A percentile compares a stretch with the other conserved stretches of the same genome.
Conservation (phyloP, 2,329 filamentous ascomycete genomes). For the Colletotrichum tropicicola region DNA sequence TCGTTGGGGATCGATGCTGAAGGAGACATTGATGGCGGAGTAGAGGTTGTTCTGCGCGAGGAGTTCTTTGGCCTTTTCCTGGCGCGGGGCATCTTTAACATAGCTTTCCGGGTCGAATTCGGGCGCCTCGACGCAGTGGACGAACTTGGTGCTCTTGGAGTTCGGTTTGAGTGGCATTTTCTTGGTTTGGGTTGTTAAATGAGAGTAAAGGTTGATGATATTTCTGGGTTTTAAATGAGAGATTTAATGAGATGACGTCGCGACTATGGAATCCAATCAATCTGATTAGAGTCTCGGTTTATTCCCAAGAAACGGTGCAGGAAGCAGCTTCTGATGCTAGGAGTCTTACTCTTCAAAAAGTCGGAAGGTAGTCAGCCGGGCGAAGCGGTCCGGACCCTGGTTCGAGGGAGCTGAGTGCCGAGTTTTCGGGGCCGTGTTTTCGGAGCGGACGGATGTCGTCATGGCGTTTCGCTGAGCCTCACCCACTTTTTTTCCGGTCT, state of each 20-base stretch:
- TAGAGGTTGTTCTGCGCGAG: slow-evolving; percentile 52
- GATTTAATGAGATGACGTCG: background rate
- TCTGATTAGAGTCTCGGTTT: too few relatives aligned
- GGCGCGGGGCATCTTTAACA: slow-evolving; percentile 47
- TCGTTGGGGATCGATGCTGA: slow-evolving; percentile 49
- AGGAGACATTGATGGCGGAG: slow-evolving; percentile 52
- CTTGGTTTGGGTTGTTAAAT: background rate
- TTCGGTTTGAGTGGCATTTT: background rate
- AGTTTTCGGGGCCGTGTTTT: slow-evolving; percentile 25
- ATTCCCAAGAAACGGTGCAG: background rate
- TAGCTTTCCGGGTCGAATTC: slow-evolving; percentile 53
- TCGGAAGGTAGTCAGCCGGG: background rate
- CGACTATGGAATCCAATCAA: too few relatives aligned
- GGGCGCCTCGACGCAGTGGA: slow-evolving; percentile 54
- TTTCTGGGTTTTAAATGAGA: background rate
- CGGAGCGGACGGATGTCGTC: slow-evolving; percentile 30
- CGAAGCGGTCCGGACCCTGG: slow-evolving; percentile 6
- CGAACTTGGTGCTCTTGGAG: slow-evolving; percentile 35
- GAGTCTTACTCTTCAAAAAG: background rate
- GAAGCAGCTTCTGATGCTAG: too few relatives aligned
- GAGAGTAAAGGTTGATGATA: background rate
- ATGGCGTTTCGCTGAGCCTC: background rate
- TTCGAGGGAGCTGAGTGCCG: background rate
- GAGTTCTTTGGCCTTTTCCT: slow-evolving; percentile 45
- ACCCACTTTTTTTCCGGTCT: slow-evolving; percentile 1